These are phyloP conservation scores for Trichopus zeylanicus DNA, from an alignment of 116 monocot genomes.

Conservation along the genomic window DNA sequence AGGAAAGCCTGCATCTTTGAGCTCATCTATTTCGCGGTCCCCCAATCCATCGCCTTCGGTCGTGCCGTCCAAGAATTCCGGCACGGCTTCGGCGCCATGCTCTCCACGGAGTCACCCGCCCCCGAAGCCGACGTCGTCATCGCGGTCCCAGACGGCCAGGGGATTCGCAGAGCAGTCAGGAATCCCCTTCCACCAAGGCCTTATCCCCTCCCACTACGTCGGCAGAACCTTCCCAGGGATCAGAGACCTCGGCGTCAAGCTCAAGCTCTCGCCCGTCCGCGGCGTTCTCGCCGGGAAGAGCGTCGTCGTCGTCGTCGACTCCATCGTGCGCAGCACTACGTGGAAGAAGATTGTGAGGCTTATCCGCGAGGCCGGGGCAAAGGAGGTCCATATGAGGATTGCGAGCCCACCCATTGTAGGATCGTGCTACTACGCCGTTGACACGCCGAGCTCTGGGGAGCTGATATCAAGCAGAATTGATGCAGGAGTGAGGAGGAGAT, in stretches of 20 bases:
- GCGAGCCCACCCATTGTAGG: slow-evolving; percentile 69
- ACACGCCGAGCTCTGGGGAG: slow-evolving; percentile 67
- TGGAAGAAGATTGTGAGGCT: slow-evolving; percentile 76
- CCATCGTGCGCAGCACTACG: slow-evolving; percentile 84
- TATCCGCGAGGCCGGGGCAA: no score
- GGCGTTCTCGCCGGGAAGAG: slow-evolving; percentile 67
- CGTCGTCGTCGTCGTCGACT: slow-evolving; percentile 84
- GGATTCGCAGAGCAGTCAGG: slow-evolving; percentile 58
- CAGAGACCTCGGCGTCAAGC: no score
- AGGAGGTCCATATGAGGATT: slow-evolving; percentile 89
- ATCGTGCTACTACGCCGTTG: slow-evolving; percentile 74
- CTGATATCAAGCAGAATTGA: slow-evolving; percentile 69
- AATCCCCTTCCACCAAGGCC: slow-evolving; percentile 69
- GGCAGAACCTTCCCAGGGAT: slow-evolving; percentile 78
- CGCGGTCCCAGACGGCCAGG: slow-evolving; percentile 78
- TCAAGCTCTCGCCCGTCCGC: slow-evolving; percentile 49
- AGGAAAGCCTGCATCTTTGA: slow-evolving; percentile 85
- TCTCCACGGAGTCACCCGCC: slow-evolving; percentile 66
- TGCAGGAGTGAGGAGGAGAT: no score
- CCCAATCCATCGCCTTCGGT: slow-evolving; percentile 74
- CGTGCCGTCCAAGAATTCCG: slow-evolving; percentile 42
- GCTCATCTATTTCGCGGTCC: slow-evolving; percentile 86
- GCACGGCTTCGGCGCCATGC: slow-evolving; percentile 41
- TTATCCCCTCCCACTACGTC: slow-evolving; percentile 81
- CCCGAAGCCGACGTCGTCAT: slow-evolving; percentile 72